Evolutionary conservation across 768 basidiomycete species (phyloP).

Genomic region (Agrocybe chaxingu): DNA sequence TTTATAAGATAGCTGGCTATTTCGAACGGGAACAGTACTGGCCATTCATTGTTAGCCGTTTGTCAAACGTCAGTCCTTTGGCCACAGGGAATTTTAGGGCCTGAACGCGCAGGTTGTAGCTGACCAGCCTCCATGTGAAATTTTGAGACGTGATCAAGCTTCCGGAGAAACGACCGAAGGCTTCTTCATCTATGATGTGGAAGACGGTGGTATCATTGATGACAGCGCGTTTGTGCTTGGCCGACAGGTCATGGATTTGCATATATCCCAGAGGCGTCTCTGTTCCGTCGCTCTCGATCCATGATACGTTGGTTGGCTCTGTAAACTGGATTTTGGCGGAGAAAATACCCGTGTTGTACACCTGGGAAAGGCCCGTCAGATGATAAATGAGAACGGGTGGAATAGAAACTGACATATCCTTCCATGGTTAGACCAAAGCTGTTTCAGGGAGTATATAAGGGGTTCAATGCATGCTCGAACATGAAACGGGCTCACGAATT

Average conservation of each 20-base stretch:
- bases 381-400: background rate
- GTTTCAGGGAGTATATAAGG: background rate
- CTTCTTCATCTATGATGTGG: conserved; percentile 48
- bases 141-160: conserved; percentile 62
- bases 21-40: conserved; percentile 1
- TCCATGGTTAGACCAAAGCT: conserved; percentile 53
- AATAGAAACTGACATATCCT: conserved; percentile 42
- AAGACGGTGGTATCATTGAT: conserved; percentile 63
- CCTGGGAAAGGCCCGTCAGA: conserved; percentile 29
- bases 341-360: conserved; percentile 65
- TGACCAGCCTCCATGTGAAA: conserved; percentile 67
- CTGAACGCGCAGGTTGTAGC: conserved; percentile 55
- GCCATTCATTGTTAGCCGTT: conserved; percentile 57
- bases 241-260: conserved; percentile 41
- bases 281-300: conserved; percentile 47
- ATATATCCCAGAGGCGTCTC: conserved; percentile 55
- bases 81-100: conserved; percentile 67
- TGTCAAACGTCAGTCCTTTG: conserved; percentile 63
- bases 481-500: conserved; percentile 39
- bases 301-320: conserved; percentile 53
- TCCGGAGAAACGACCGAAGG: conserved; percentile 60
- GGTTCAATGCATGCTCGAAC: background rate
- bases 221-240: conserved; percentile 52
- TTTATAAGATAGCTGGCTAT: background rate
- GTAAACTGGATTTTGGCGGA: conserved; percentile 60